Conservation (phyloP, 768 basidiomycete species). For the Hebeloma cylindrosporum region DNA sequence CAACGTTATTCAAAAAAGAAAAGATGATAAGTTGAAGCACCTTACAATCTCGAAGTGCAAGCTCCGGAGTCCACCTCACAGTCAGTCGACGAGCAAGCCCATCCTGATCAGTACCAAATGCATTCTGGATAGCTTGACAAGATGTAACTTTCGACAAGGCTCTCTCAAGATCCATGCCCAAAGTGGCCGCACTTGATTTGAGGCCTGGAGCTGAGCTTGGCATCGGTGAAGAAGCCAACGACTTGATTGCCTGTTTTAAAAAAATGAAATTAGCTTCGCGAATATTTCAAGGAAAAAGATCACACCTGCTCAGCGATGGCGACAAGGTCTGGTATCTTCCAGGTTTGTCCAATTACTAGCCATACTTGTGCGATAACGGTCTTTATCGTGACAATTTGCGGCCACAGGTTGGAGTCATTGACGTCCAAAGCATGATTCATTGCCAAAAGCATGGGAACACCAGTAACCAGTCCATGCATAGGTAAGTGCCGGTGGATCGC, state of each 20-base stretch:
- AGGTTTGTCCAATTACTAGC: conserved; percentile 66
- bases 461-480: conserved; percentile 68
- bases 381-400: conserved; percentile 54
- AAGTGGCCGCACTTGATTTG: not conserved
- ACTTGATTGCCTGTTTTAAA: conserved; percentile 11
- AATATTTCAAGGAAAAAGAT: not conserved
- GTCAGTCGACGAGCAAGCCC: conserved; percentile 54
- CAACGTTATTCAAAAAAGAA: not conserved
- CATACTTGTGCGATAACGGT: conserved; percentile 67
- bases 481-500: conserved; percentile 74
- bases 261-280: not conserved
- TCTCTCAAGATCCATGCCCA: conserved; percentile 23
- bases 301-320: conserved; percentile 57
- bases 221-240: conserved; percentile 16
- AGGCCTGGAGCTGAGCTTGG: conserved; percentile 2
- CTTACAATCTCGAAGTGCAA: conserved; percentile 77
- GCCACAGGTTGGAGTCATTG: conserved; percentile 39
- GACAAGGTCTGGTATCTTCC: conserved; percentile 60
- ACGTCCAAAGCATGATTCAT: conserved; percentile 54
- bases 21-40: conserved; percentile 1
- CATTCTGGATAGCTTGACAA: conserved; percentile 54
- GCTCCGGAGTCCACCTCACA: conserved; percentile 69
- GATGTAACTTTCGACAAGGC: conserved; percentile 59
- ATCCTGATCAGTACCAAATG: conserved; percentile 62
- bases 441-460: conserved; percentile 85